These are phyloP conservation scores for Trypanosoma avium DNA, from an alignment of 208 protist species.

Conservation along the genomic window DNA sequence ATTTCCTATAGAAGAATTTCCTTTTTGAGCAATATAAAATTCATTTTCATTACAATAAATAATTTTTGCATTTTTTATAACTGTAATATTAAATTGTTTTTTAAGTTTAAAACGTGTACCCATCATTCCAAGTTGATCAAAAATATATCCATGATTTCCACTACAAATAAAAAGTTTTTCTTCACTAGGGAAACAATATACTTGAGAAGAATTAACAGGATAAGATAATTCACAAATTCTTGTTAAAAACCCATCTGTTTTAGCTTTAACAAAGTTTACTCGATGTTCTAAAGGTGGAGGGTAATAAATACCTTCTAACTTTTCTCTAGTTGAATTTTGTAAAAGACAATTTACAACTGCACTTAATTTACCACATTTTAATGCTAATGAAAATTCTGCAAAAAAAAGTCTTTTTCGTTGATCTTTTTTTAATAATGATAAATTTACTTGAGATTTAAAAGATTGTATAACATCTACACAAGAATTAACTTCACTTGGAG, in stretches of 20 bases:
- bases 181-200: constrained; percentile 28
- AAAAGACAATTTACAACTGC: constrained; percentile 46
- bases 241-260: constrained; percentile 35
- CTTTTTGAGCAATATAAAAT: constrained; percentile 3
- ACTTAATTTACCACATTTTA: constrained; percentile 59
- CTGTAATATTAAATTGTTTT: constrained; percentile 20
- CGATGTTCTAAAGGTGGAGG: constrained; percentile 25
- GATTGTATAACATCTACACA: constrained; percentile 65
- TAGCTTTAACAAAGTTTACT: constrained; percentile 24
- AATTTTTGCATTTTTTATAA: constrained; percentile 21
- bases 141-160: constrained; percentile 17
- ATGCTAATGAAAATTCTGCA: constrained; percentile 51
- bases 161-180: constrained; percentile 30
- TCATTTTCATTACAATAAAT: constrained; percentile 28
- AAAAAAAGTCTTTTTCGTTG: constrained; percentile 28
- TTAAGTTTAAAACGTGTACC: constrained; percentile 32
- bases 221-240: constrained; percentile 29
- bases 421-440: constrained; percentile 18
- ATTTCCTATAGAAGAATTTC: constrained; percentile 12
- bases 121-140: constrained; percentile 48
- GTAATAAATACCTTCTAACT: constrained; percentile 14
- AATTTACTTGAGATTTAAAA: constrained; percentile 34
- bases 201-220: constrained; percentile 12
- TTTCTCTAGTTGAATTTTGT: constrained; percentile 19
- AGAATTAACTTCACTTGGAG: constrained; percentile 26